These are phyloP conservation scores for Amphicarpaea edgeworthii DNA, from an alignment of 306 rosid genomes.

Conservation along the genomic window DNA sequence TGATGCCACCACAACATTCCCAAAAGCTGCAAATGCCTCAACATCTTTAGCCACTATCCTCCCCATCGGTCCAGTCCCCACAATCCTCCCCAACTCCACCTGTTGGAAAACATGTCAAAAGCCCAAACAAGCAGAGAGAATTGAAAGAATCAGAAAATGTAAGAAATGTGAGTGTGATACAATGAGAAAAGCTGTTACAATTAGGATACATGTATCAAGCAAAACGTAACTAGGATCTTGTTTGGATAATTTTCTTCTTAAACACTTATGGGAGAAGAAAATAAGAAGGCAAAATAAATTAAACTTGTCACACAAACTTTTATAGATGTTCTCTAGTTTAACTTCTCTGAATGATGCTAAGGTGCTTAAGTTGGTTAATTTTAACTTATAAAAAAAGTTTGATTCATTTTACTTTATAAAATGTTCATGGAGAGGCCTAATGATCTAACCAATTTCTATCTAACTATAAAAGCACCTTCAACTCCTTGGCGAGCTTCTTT, in stretches of 20 bases:
- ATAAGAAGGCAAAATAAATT: background rate
- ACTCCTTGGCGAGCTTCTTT: conserved; percentile 89
- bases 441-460: background rate
- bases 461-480: conserved; percentile 49
- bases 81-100: conserved; percentile 67
- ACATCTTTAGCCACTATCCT: conserved; percentile 96
- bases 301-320: background rate
- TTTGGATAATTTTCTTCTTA: no score
- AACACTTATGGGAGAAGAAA: background rate
- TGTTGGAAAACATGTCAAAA: background rate
- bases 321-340: background rate
- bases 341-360: background rate
- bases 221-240: background rate
- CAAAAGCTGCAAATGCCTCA: conserved; percentile 66
- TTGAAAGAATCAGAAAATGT: background rate
- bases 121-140: background rate
- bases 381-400: background rate
- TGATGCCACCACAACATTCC: background rate
- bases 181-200: background rate
- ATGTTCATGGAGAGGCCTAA: background rate
- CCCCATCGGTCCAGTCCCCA: conserved; percentile 89
- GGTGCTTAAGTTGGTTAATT: background rate
- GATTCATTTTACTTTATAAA: background rate
- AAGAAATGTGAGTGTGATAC: background rate
- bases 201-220: background rate